Evolutionary conservation across 768 basidiomycete species (phyloP), one percentile per base, ranked within the genome.

Genomic region (Suillus weaverae): DNA sequence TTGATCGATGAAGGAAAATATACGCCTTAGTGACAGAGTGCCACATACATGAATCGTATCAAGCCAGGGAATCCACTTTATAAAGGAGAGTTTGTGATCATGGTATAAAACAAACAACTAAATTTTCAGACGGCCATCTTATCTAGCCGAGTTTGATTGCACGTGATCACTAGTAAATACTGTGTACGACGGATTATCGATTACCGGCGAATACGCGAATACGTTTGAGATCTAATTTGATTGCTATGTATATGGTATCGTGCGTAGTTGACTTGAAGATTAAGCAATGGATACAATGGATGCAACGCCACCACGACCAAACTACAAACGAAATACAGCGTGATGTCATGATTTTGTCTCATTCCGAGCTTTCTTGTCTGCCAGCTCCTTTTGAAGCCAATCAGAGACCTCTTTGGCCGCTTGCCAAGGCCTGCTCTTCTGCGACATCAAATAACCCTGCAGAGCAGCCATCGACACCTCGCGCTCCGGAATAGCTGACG

Each of bases 381-480:
- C n/a, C 56, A 69, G 20, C 66, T 86, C 83, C 68, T 80, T 79
- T 64, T 82, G 80, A 11, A 88, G 79, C 85, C 88, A 90, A 10
- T 64, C 74, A 11, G 69, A 70, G 7, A 81, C 73, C 3, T 80
- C 79, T 30, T 74, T 73, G 16, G 86, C 81, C 9, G 90, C 90
- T 16, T 81, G 83, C 65, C 77, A 73, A 0, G 91, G 89, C 5
- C 82, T 74, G 7, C 77, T 79, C 74, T 92, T 91, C 78, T 89
- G 84, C 22, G 78, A 75, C 88, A 94, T 90, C 65, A 93, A 73
- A 72, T 86, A 91, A 4, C 88, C 85, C 62, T 83, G 83, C 0
- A 84, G 71, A 30, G 75, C 76, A 3, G 83, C 81, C 72, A 83
- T 80, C 41, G 80, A 78, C 13, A 81, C 53, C 64, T 75, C 74